phyloP scores from a whole-genome alignment of 1,284 basidiomycete species.

The Malassezia dermatis region DNA sequence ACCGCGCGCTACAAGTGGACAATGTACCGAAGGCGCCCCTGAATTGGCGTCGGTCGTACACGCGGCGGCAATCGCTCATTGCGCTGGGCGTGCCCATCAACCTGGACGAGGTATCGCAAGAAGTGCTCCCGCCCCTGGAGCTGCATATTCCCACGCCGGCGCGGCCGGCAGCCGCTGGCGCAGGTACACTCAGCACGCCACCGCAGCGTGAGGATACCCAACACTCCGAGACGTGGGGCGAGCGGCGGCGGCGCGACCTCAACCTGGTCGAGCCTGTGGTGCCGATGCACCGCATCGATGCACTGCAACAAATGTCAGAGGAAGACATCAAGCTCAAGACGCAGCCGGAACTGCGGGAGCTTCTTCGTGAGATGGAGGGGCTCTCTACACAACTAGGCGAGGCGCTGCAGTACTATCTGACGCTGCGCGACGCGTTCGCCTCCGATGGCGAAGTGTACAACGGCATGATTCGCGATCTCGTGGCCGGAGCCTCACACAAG shows the following conservation, averaged over 20 bases:
- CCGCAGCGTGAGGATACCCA: not conserved
- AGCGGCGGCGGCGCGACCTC: constrained; percentile 29
- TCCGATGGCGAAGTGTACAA: constrained; percentile 44
- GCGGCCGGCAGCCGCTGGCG: not conserved
- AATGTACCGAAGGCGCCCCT: constrained; percentile 25
- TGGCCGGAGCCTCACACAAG: constrained; percentile 28
- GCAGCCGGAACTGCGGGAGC: constrained; percentile 32
- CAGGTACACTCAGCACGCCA: not conserved
- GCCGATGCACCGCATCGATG: constrained; percentile 27
- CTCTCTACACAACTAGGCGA: constrained; percentile 30
- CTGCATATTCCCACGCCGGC: constrained; percentile 24
- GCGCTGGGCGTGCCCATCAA: constrained; percentile 44
- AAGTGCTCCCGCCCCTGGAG: constrained; percentile 29
- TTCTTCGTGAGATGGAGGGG: constrained; percentile 28
- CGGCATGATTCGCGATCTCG: constrained; percentile 42
- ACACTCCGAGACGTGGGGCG: constrained; percentile 24
- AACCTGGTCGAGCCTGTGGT: constrained; percentile 26
- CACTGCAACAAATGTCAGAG: constrained; percentile 19
- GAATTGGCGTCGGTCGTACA: constrained; percentile 38
- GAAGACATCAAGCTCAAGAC: constrained; percentile 38
- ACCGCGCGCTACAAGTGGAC: constrained; percentile 19
- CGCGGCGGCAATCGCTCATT: constrained; percentile 37
- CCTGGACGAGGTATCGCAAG: constrained; percentile 31
- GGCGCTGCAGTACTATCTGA: constrained; percentile 39
- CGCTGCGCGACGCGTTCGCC: constrained; percentile 33